Evolutionary conservation across 768 basidiomycete genomes (phyloP).

Genomic region (Macrolepiota fuliginosa): DNA sequence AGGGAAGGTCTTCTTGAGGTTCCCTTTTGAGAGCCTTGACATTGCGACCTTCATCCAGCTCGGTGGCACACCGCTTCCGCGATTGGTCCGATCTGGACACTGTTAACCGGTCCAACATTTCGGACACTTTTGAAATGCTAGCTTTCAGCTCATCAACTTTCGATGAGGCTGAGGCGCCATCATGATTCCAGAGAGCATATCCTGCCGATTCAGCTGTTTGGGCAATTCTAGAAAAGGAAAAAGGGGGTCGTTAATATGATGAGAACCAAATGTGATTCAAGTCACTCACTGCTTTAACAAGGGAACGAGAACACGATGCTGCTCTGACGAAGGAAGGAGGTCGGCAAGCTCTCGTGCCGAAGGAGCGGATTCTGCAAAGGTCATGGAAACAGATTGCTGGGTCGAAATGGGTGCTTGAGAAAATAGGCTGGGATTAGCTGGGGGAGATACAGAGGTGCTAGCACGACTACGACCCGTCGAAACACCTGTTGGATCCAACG

Average conservation of each 20-base stretch:
- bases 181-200: conserved; percentile 44
- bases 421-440: conserved; percentile 19
- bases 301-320: conserved; percentile 32
- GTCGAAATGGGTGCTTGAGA: conserved; percentile 2
- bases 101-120: conserved; percentile 40
- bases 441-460: conserved; percentile 34
- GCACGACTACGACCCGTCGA: conserved; percentile 34
- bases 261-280: neutral
- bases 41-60: conserved; percentile 38
- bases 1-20: conserved; percentile 39
- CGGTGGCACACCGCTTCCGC: conserved; percentile 44
- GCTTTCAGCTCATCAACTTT: conserved; percentile 57
- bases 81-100: conserved; percentile 30
- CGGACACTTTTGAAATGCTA: conserved; percentile 50
- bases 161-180: conserved; percentile 43
- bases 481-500: conserved; percentile 36
- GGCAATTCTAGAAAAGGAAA: conserved; percentile 45
- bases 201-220: conserved; percentile 59
- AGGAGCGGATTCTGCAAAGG: conserved; percentile 7
- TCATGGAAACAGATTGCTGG: conserved; percentile 17
- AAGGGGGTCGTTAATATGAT: neutral
- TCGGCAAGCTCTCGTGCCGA: neutral
- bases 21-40: conserved; percentile 48
- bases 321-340: conserved; percentile 13
- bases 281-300: conserved; percentile 53